A percentile compares a stretch with the other conserved stretches of the same genome.
These are phyloP conservation scores for Neurospora intermedia DNA, from an alignment of 495 filamentous ascomycete species.

Conservation along the genomic window DNA sequence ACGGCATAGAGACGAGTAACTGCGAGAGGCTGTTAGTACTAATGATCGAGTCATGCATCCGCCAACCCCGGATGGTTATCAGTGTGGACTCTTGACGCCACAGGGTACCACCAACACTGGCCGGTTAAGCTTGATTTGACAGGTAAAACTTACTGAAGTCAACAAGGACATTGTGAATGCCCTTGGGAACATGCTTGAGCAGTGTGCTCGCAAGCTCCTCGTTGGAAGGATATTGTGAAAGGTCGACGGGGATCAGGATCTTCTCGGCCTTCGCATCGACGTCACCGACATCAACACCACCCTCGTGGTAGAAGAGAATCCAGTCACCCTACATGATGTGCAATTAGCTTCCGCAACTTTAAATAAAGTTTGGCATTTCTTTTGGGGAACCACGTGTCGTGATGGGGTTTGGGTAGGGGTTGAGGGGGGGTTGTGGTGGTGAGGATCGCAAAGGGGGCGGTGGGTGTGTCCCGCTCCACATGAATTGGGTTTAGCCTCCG, in stretches of 20 bases:
- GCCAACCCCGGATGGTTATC: neutral
- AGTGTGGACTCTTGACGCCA: neutral
- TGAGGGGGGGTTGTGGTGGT: slow-evolving; percentile 1
- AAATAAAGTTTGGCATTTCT: neutral
- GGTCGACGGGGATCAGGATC: slow-evolving; percentile 92
- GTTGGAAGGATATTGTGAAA: slow-evolving; percentile 91
- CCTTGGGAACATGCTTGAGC: slow-evolving; percentile 86
- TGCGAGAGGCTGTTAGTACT: slow-evolving; percentile 3
- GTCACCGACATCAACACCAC: slow-evolving; percentile 99
- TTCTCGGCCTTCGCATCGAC: slow-evolving; percentile 98
- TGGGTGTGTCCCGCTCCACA: slow-evolving; percentile 12
- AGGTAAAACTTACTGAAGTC: slow-evolving; percentile 62
- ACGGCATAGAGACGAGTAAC: slow-evolving; percentile 70
- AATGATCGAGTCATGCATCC: neutral
- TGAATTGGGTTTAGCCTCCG: slow-evolving; percentile 43
- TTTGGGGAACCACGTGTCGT: neutral
- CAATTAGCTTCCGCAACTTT: slow-evolving; percentile 4
- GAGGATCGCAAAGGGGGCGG: neutral
- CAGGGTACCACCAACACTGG: neutral
- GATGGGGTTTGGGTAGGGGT: neutral
- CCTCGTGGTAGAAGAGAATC: slow-evolving; percentile 99
- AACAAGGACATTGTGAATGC: slow-evolving; percentile 92
- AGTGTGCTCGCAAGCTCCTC: slow-evolving; percentile 76
- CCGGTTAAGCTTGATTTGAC: slow-evolving; percentile 22
- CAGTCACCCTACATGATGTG: slow-evolving; percentile 69